Base-by-base conservation (phyloP, 148 eudicot genomes). In the Mesembryanthemum crystallinum region DNA sequence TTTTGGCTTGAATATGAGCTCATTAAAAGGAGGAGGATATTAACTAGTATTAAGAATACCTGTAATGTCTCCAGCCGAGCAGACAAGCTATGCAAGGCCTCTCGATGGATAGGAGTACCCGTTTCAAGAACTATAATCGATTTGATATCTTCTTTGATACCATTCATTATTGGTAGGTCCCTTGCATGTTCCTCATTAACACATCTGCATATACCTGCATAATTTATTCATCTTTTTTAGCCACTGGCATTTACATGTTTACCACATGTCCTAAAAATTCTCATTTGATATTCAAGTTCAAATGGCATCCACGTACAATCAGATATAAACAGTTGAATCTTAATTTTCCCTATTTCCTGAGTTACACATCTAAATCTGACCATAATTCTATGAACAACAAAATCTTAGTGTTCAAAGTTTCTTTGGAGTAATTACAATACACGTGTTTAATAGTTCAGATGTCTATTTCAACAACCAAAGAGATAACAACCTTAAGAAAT, bases 101-200 rank as follows among this genome's bases (percentile, higher is more conserved):
- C 98, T 69, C 76, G 85, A 74, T 80, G 88, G 58, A 39, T 83
- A 52, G 88, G 81, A 73, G 84, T 84, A 25, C 90, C 96, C 18
- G 87, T 77, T 83, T 89, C 84, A 55, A 92, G 75, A 69, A 88
- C 98, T 67, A 88, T 86, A 23, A 89, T 82, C 35, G 91, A 82
- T 78, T 92, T 92, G 54, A 92, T 85, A 68, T 85, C 91, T 83
- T 92, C 98, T 84, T 90, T 90, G 76, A 92, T 92, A 30, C 98
- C 98, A 68, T 92, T 92, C 96, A 92, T 89, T 62, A 92, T 78
- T 8, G 98, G 98, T 30, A 92, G 80, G 76, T 89, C 91, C 81
- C 92, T 85, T 11, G 84, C 96, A 73, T 92, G 98, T 72, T 92
- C 91, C 66, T 82, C 90, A 64, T 86, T 90, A 65, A 89, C 97